Base-by-base conservation (phyloP, 2,329 filamentous ascomycete genomes). In the Elsinoe ampelina region DNA sequence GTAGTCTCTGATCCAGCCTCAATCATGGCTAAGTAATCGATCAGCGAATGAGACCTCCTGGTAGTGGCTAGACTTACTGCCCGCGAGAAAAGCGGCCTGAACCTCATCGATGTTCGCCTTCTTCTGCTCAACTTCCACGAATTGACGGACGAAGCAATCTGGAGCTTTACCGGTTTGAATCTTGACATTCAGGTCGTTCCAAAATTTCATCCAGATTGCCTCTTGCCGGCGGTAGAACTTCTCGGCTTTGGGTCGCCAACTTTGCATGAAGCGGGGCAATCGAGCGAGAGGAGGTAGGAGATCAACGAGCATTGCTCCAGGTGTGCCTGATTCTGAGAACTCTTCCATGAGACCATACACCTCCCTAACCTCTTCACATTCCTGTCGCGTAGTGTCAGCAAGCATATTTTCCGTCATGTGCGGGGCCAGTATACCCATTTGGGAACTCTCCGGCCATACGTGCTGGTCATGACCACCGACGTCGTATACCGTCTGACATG, bases 1-100 rank as follows among this genome's bases (percentile, higher is more conserved):
- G 72, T 71, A 0, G 70, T 74, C 50, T 71, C 68, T 17, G 63
- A 69, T 2, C 73, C 72, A 1, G 71, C 72, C 60, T 74, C 73
- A 8, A 73, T 66, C 54, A 70, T 63, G 13, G 54, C 54, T 56
- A 26, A 2, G 15, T 22, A 17, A 8, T 2, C 12, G 19, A 38
- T 56, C 19, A 56, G 42, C 41, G 2, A 42, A 10, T 13, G 13
- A 48, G n/a, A 20, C 5, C 5, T 38, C 8, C 5, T 17, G 30
- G 20, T 13, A 22, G 22, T 11, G 2, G 5, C 19, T 12, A 10
- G 5, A 39, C 54, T 34, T 19, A 56, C 63, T 66, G 5, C 69
- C 68, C 0, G 70, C 68, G 3, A 71, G 58, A 42, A 68, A 71
- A 1, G 68, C 67, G 2, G 66, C 67, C 58, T 71, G 67, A 2